Base-by-base conservation (phyloP, 2,329 filamentous ascomycete genomes). In the Epichloe scottii region DNA sequence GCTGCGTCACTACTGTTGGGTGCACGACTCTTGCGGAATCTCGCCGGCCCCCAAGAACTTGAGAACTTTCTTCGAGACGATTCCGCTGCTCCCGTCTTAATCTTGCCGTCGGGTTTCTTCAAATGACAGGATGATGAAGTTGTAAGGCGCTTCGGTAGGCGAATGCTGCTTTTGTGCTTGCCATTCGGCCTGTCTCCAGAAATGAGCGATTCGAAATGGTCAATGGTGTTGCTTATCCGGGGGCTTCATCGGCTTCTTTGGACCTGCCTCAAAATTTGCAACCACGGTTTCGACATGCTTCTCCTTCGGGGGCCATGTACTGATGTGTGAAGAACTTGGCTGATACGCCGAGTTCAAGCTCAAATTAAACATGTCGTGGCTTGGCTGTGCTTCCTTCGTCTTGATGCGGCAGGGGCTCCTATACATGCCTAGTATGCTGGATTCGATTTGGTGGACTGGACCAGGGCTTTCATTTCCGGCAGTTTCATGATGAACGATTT, bases 151-250 rank as follows among this genome's bases (percentile, higher is more conserved):
- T 52, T 52, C n/a, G 26, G 15, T 15, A 30, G 26, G 17, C 21
- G 15, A 49, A 50, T 35, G 39, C 43, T 50, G 21, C 21, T 15
- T 34, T 46, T 52, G 41, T 19, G 19, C 19, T 43, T 46, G n/a
- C 5, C 12, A 23, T 21, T 38, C n/a, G 33, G 23, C 21, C 34
- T 19, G 30, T 50, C 51, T 34, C 41, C 41, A 26, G 48, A 39
- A 14, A 47, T 50, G 38, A 53, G 45, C 17, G 51, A 46, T 48
- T 53, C 51, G 21, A 53, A 53, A 41, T 44, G 51, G n/a, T 46
- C 51, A 30, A 53, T 53, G 19, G 33, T 50, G 43, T 50, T 48
- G 21, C 39, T 50, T 19, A 53, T 53, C 30, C 37, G 44, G 43
- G 17, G 35, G 30, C 21, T 45, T 30, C 35, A 40, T n/a, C 19